Percentiles rank a stretch among this genome's conserved stretches.
phyloP scores from a whole-genome alignment of 169 alveolate species.

The Eimeria tenella region DNA sequence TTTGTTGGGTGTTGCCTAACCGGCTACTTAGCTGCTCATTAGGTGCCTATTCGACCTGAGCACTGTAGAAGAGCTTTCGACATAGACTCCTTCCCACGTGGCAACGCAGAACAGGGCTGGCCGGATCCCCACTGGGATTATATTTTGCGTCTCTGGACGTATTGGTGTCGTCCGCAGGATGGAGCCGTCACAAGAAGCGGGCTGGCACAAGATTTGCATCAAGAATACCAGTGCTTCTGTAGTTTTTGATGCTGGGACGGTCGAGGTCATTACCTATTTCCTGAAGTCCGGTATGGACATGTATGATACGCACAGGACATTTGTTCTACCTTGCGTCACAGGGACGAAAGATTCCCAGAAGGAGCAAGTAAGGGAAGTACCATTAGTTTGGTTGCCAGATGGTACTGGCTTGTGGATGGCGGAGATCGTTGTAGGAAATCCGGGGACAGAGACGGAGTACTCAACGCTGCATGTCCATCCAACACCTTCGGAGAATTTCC shows the following conservation, averaged over 20 bases:
- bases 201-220: constrained; percentile 68
- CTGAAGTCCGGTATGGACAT: constrained; percentile 69
- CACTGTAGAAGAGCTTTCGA: too few relatives aligned
- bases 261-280: constrained; percentile 25
- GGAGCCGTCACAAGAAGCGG: not conserved
- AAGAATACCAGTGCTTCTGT: not conserved
- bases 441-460: constrained; percentile 1
- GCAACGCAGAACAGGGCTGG: not conserved
- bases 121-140: too few relatives aligned
- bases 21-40: not conserved
- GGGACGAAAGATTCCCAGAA: not conserved
- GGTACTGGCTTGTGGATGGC: constrained; percentile 78
- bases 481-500: constrained; percentile 15
- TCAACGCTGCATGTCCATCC: constrained; percentile 17
- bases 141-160: not conserved
- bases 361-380: constrained; percentile 17
- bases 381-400: constrained; percentile 75
- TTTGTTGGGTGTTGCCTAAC: not conserved
- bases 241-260: constrained; percentile 73
- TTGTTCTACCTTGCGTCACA: constrained; percentile 70
- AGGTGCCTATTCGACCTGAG: too few relatives aligned
- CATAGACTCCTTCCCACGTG: not conserved
- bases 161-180: constrained; percentile 19
- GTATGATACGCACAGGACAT: constrained; percentile 42
- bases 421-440: constrained; percentile 25